Conservation (phyloP, 768 basidiomycete species). For the Boletus reticulatus region DNA sequence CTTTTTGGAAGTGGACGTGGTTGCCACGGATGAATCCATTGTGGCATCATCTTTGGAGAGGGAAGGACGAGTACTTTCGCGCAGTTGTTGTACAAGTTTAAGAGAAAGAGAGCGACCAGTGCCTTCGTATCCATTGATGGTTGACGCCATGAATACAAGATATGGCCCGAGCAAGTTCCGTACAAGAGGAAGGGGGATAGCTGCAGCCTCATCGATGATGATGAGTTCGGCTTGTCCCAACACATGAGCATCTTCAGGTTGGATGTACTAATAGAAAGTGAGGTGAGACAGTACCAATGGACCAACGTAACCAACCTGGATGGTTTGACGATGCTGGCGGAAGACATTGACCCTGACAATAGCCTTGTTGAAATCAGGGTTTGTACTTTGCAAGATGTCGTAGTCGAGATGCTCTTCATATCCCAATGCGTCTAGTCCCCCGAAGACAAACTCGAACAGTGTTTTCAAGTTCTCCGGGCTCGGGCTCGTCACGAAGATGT, state of each 20-base stretch:
- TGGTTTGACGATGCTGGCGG: conserved; percentile 90
- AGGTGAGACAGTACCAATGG: not conserved
- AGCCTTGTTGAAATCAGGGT: conserved; percentile 90
- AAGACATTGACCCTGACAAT: conserved; percentile 96
- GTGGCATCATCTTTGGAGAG: conserved; percentile 57
- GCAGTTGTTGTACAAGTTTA: conserved; percentile 95
- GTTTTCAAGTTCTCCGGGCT: conserved; percentile 98
- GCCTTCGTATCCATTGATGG: conserved; percentile 99
- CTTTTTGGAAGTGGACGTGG: conserved; percentile 52
- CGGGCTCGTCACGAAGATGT: conserved; percentile 97
- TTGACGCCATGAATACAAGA: conserved; percentile 98
- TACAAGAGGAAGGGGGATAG: conserved; percentile 95
- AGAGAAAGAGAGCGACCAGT: conserved; percentile 98
- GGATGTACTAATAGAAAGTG: conserved; percentile 74
- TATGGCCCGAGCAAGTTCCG: conserved; percentile 93
- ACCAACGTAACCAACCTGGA: conserved; percentile 63
- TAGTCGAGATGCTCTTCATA: conserved; percentile 99
- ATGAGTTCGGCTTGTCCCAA: conserved; percentile 97
- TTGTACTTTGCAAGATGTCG: conserved; percentile 93
- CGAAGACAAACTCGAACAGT: conserved; percentile 96
- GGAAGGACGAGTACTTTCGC: conserved; percentile 84
- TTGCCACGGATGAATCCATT: conserved; percentile 36
- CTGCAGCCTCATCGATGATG: conserved; percentile 97
- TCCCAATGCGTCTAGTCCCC: conserved; percentile 89
- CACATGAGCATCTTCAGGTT: conserved; percentile 97